Evolutionary conservation across 73 alveolate species (phyloP).

Genomic region (Paramecium tetraurelia): DNA sequence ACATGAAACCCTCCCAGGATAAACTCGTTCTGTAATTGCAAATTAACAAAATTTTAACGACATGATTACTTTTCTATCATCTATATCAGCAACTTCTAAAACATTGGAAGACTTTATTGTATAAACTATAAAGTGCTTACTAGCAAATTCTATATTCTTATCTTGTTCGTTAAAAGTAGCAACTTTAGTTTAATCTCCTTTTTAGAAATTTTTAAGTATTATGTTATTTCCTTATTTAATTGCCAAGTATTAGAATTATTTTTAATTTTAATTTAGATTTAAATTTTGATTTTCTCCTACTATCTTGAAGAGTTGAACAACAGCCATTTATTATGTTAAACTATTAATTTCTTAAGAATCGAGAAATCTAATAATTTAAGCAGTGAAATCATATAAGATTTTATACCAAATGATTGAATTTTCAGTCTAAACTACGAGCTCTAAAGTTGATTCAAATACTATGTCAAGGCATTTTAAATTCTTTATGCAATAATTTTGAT

Average conservation of each 20-base stretch:
- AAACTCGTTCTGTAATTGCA: background rate
- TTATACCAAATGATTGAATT: background rate
- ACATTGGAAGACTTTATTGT: background rate
- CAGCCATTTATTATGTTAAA: background rate
- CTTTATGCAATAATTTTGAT: background rate
- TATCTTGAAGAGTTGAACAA: no score
- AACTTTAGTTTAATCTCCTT: background rate
- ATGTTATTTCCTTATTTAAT: background rate
- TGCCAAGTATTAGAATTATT: background rate
- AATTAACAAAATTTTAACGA: background rate
- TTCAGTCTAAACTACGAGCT: background rate
- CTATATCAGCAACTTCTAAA: no score
- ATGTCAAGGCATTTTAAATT: background rate
- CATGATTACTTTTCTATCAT: background rate
- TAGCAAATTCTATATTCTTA: background rate
- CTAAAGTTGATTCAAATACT: background rate
- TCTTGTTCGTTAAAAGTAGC: background rate
- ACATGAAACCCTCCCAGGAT: no score
- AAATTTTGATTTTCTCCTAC: no score
- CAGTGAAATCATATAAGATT: background rate
- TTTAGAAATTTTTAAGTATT: background rate
- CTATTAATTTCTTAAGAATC: background rate
- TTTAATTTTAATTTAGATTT: no score
- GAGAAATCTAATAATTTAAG: no score
- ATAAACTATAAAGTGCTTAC: no score